Percentiles rank a stretch among this genome's conserved stretches.
Conservation (phyloP, 2,329 filamentous ascomycete species). For the Pseudogymnoascus sp. region DNA sequence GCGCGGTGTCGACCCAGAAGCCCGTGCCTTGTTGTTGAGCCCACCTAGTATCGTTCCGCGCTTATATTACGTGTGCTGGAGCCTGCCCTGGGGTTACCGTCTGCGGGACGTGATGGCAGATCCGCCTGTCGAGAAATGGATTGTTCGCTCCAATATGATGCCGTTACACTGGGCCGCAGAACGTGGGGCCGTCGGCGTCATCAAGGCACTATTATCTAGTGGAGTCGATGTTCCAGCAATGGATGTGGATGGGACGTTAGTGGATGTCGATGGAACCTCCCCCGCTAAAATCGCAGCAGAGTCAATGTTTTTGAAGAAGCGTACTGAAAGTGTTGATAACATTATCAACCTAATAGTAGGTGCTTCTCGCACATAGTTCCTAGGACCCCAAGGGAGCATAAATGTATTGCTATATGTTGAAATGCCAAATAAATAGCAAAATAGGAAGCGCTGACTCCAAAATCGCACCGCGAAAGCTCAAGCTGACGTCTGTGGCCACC, state of each 20-base stretch:
- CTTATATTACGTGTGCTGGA: no score
- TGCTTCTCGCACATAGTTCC: neutral
- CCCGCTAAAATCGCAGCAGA: neutral
- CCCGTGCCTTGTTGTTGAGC: neutral
- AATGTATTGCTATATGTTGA: neutral
- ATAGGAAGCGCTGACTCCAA: neutral
- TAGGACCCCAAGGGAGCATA: neutral
- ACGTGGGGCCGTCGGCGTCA: neutral
- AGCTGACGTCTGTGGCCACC: neutral
- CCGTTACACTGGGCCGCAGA: neutral
- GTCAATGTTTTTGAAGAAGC: neutral
- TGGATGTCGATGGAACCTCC: neutral
- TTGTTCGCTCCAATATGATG: neutral
- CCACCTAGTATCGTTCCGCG: no score
- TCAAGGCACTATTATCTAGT: neutral
- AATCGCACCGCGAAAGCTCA: neutral
- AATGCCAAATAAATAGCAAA: conserved; percentile 2
- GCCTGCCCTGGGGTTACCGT: neutral
- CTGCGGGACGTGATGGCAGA: neutral
- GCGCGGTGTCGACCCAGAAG: neutral
- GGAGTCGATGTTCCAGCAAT: neutral
- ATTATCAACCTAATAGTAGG: neutral
- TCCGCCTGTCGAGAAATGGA: neutral
- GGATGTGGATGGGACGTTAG: neutral
- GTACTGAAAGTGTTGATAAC: neutral